A percentile compares a stretch with the other conserved stretches of the same genome.
Conservation (phyloP, 768 basidiomycete genomes). For the Leccinum arenicola region DNA sequence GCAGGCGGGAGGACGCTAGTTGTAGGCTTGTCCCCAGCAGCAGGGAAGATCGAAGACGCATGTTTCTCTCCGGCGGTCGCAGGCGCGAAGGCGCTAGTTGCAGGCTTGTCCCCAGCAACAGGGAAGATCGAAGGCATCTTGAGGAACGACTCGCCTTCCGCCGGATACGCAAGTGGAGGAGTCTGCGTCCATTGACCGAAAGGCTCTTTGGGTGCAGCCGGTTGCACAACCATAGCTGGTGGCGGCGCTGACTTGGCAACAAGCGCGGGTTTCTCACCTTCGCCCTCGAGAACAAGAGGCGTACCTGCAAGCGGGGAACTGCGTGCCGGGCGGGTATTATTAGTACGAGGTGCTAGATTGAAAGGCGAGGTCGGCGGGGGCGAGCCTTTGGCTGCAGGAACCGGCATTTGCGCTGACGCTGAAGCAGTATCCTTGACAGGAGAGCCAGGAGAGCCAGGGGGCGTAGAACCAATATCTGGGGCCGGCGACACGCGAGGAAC, state of each 20-base stretch:
- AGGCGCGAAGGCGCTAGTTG: conserved; percentile 6
- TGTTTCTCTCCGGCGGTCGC: neutral
- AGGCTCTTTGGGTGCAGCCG: conserved; percentile 39
- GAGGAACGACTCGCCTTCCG: conserved; percentile 34
- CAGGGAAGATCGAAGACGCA: conserved; percentile 31
- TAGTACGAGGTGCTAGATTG: conserved; percentile 48
- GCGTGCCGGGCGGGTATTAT: conserved; percentile 50
- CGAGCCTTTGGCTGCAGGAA: conserved; percentile 15
- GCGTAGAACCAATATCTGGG: conserved; percentile 53
- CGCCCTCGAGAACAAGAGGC: conserved; percentile 46
- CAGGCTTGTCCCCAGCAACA: conserved; percentile 9
- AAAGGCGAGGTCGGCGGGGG: conserved; percentile 36
- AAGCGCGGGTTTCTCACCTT: conserved; percentile 14
- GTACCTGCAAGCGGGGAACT: conserved; percentile 73
- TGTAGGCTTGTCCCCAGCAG: too few relatives aligned
- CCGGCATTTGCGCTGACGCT: conserved; percentile 12
- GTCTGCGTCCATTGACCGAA: conserved; percentile 33
- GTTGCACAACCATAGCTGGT: conserved; percentile 26
- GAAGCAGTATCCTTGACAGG: conserved; percentile 43
- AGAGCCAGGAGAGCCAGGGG: conserved; percentile 62
- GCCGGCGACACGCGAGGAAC: conserved; percentile 29
- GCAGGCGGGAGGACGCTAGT: neutral
- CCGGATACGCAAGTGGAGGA: conserved; percentile 13
- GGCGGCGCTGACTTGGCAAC: conserved; percentile 23
- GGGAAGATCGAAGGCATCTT: conserved; percentile 50